phyloP scores from a whole-genome alignment of 192 early-diverging fungal species.

The Entomortierella lignicola region DNA sequence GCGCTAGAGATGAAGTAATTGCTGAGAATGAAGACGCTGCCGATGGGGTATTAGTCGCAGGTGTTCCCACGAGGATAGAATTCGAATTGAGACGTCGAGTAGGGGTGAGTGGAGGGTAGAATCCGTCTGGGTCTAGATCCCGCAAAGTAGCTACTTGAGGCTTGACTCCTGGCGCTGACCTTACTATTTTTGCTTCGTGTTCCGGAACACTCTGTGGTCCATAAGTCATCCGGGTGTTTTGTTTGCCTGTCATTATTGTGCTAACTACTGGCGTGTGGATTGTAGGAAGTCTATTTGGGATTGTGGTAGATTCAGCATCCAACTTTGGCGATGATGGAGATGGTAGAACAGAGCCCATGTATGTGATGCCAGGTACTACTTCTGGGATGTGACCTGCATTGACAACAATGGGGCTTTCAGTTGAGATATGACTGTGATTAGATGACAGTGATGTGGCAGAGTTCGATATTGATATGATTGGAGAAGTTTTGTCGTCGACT shows the following conservation, averaged over 20 bases:
- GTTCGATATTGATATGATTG: neutral
- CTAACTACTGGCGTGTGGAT: conserved; percentile 5
- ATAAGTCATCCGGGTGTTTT: neutral
- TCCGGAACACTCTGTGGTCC: conserved; percentile 45
- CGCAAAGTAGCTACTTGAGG: neutral
- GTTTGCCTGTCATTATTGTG: neutral
- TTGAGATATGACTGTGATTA: neutral
- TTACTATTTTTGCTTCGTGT: conserved; percentile 26
- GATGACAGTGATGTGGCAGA: neutral
- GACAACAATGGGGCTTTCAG: neutral
- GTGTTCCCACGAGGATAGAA: conserved; percentile 29
- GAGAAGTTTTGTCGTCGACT: conserved; percentile 19
- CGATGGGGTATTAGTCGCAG: neutral
- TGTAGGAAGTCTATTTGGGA: neutral
- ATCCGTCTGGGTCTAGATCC: conserved; percentile 15
- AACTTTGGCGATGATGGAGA: neutral
- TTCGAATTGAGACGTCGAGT: neutral
- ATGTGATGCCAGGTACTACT: neutral
- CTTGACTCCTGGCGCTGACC: conserved; percentile 33
- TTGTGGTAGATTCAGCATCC: neutral
- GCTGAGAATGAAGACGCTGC: conserved; percentile 5
- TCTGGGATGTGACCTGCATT: neutral
- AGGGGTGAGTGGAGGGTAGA: conserved; percentile 31
- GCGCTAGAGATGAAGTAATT: neutral
- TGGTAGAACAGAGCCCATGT: neutral